These are phyloP conservation scores for Diaporthe ampelina DNA, from an alignment of 2,329 filamentous ascomycete genomes.

Conservation along the genomic window DNA sequence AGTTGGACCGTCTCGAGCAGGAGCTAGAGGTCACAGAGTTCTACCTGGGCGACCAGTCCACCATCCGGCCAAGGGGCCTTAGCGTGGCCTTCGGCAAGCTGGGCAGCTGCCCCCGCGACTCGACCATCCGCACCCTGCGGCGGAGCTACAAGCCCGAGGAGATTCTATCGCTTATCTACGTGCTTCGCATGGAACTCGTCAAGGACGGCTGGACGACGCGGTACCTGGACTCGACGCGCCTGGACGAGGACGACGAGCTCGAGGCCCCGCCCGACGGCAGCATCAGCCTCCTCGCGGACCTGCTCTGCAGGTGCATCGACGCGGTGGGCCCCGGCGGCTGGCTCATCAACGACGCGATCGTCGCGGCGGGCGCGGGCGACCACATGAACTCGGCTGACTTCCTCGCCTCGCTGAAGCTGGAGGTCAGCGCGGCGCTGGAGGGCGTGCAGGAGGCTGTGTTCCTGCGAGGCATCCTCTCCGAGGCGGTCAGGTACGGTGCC, in stretches of 20 bases:
- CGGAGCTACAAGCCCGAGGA: slow-evolving; percentile 75
- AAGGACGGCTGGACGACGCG: slow-evolving; percentile 82
- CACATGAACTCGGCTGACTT: slow-evolving; percentile 73
- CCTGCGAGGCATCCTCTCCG: slow-evolving; percentile 74
- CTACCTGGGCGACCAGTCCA: slow-evolving; percentile 74
- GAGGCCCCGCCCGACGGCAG: slow-evolving; percentile 73
- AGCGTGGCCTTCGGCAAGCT: slow-evolving; percentile 79
- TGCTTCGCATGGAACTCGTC: slow-evolving; percentile 80
- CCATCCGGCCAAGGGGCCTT: slow-evolving; percentile 73
- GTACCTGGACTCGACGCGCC: slow-evolving; percentile 72
- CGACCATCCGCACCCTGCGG: slow-evolving; percentile 75
- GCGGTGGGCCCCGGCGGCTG: slow-evolving; percentile 82
- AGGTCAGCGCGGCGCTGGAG: slow-evolving; percentile 79
- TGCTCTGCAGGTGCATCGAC: slow-evolving; percentile 81
- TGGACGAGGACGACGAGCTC: slow-evolving; percentile 60
- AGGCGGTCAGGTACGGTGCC: slow-evolving; percentile 74
- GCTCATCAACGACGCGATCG: slow-evolving; percentile 73
- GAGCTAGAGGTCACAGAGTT: slow-evolving; percentile 78
- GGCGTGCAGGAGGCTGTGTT: slow-evolving; percentile 78
- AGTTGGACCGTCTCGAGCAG: slow-evolving; percentile 72
- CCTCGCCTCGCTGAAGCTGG: slow-evolving; percentile 74
- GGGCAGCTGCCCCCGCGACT: slow-evolving; percentile 71
- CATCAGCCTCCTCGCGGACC: slow-evolving; percentile 78
- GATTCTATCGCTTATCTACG: slow-evolving; percentile 78
- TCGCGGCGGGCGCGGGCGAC: slow-evolving; percentile 57